Evolutionary conservation across 257 asterid species (phyloP), one percentile per base, ranked within the genome.

Genomic region (Fraxinus anomala): DNA sequence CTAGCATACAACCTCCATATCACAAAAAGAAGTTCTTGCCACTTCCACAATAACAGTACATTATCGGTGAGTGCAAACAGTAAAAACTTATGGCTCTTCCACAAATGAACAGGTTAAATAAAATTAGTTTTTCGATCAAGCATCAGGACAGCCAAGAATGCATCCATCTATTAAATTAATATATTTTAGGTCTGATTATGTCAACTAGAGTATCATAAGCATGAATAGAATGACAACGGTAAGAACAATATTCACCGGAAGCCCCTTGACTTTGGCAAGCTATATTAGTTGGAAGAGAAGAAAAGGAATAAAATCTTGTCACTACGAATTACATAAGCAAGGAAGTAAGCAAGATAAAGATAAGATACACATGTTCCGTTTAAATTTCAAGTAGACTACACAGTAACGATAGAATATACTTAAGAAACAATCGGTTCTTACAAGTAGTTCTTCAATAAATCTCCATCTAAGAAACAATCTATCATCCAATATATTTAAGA

Each of bases 91-190:
- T n/a, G 6, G 63, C 12, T 56, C 66, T 56, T 56, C 66, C 21
- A 56, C 2, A 56, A 56, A 56, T 56, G 59, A 47, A 56, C 21
- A n/a, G 66, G 28, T 56, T 56, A 56, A n/a, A 56, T 56, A 56
- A n/a, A 56, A n/a, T 56, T n/a, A 56, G 28, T 56, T 17, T 19
- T 56, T 56, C 12, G 1, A n/a, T 56, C n/a, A 14, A 16, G 59
- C 59, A 16, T 47, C 59, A 16, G 59, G 59, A 47, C 59, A 47
- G 59, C 59, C 17, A 47, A 47, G 59, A 47, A 56, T n/a, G 24
- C 66, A 56, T n/a, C 66, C 54, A 68, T 56, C 16, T 13, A 59
- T 74, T 40, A 51, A 69, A 6, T 72, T 14, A 47, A 79, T 14
- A 47, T 16, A n/a, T 21, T 66, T 59, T 21, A 56, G 14, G 33